These are phyloP conservation scores for Quercus phellos DNA, from an alignment of 331 rosid species.

Conservation along the genomic window DNA sequence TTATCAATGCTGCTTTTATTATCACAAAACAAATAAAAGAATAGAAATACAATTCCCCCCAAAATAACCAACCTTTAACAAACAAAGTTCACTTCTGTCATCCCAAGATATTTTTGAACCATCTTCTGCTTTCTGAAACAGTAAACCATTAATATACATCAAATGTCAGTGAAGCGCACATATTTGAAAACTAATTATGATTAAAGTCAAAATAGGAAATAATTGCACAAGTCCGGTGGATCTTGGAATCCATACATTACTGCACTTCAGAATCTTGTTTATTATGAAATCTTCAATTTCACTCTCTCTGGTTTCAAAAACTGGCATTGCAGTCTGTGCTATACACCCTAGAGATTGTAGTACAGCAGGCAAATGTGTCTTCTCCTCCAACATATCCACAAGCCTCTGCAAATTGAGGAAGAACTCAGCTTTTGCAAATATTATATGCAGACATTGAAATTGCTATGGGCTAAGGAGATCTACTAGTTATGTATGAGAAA, in stretches of 20 bases:
- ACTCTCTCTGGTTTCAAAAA: slow-evolving; percentile 88
- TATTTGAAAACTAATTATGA: not conserved
- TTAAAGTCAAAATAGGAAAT: slow-evolving; percentile 9
- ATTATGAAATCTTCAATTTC: slow-evolving; percentile 73
- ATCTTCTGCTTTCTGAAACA: slow-evolving; percentile 69
- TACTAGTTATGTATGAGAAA: slow-evolving; percentile 22
- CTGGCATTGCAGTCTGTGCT: slow-evolving; percentile 95
- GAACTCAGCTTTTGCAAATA: slow-evolving; percentile 26
- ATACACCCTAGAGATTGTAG: slow-evolving; percentile 96
- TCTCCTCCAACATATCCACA: slow-evolving; percentile 84
- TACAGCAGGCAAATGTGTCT: slow-evolving; percentile 76
- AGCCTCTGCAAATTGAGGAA: slow-evolving; percentile 59
- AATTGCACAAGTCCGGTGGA: not conserved
- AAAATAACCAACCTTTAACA: slow-evolving; percentile 66
- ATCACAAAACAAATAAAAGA: slow-evolving; percentile 11
- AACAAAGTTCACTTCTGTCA: slow-evolving; percentile 76
- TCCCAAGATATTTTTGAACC: slow-evolving; percentile 56
- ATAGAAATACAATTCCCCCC: slow-evolving; percentile 9
- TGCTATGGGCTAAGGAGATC: not conserved
- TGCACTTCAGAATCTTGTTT: slow-evolving; percentile 60
- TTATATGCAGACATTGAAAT: not conserved
- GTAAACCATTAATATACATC: slow-evolving; percentile 19
- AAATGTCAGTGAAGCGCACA: not conserved
- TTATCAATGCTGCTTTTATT: slow-evolving; percentile 1
- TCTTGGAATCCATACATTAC: slow-evolving; percentile 51